These are phyloP conservation scores for Ophiorrhiza pumila DNA, from an alignment of 257 asterid species.

Conservation along the genomic window DNA sequence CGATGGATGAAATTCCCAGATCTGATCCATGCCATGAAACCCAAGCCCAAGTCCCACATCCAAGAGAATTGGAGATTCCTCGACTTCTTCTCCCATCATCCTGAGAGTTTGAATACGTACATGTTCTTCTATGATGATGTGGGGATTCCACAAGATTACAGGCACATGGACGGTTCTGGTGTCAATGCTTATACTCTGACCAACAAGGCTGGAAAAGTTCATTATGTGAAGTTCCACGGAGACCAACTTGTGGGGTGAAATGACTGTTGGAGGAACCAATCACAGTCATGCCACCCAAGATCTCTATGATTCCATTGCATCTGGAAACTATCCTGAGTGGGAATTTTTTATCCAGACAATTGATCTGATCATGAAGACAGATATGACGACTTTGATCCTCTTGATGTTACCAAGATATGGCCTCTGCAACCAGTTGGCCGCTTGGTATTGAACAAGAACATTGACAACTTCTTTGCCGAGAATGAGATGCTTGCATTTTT, in stretches of 20 bases:
- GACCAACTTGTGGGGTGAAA: constrained; percentile 95
- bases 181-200: constrained; percentile 84
- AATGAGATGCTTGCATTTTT: constrained; percentile 53
- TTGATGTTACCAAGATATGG: constrained; percentile 92
- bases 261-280: constrained; percentile 73
- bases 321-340: constrained; percentile 97
- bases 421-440: constrained; percentile 99
- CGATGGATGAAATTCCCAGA: constrained; percentile 97
- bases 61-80: constrained; percentile 94
- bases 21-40: constrained; percentile 81
- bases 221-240: constrained; percentile 95
- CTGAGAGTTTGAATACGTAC: constrained; percentile 86
- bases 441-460: constrained; percentile 83
- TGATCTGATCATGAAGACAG: constrained; percentile 77
- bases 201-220: constrained; percentile 81
- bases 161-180: constrained; percentile 97
- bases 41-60: constrained; percentile 92
- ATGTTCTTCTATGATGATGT: constrained; percentile 78
- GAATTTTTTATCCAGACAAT: constrained; percentile 83
- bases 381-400: constrained; percentile 95
- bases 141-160: constrained; percentile 90
- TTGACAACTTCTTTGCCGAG: constrained; percentile 68
- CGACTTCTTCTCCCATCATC: constrained; percentile 92
- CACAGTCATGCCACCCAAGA: constrained; percentile 98
- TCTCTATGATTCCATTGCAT: constrained; percentile 86